A percentile compares a stretch with the other conserved stretches of the same genome.
Conservation (phyloP, 106 monocot species). For the Posidonia australis region DNA sequence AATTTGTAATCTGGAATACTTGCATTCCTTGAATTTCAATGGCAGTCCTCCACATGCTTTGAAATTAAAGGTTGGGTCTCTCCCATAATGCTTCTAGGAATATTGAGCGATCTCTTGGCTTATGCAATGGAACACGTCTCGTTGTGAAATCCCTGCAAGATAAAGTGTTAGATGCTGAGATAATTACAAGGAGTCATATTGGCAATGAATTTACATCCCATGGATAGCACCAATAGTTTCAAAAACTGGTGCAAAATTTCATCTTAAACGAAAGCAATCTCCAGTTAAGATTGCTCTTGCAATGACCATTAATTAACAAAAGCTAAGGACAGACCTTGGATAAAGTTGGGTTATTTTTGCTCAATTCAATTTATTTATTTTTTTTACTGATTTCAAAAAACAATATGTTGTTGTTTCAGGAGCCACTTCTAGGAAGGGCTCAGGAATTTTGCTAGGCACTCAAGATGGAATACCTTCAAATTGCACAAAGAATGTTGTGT, state of each 20-base stretch:
- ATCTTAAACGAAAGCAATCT: not conserved
- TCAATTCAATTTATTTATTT: not conserved
- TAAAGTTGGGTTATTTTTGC: not conserved
- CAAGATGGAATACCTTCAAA: not conserved
- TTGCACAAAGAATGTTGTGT: not conserved
- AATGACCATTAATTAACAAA: slow-evolving; percentile 6
- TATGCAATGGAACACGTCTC: slow-evolving; percentile 1
- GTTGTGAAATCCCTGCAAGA: not conserved
- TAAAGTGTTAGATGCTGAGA: not conserved
- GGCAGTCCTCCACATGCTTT: too few relatives aligned
- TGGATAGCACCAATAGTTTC: not conserved
- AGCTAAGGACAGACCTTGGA: not conserved
- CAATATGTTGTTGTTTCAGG: not conserved
- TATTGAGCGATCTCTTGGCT: slow-evolving; percentile 2
- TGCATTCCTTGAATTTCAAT: too few relatives aligned
- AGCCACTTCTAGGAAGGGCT: not conserved
- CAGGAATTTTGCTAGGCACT: not conserved
- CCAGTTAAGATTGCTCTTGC: not conserved
- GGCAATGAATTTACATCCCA: not conserved
- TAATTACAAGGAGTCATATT: not conserved
- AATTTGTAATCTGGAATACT: too few relatives aligned
- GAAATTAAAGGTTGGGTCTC: not conserved
- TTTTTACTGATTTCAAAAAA: too few relatives aligned
- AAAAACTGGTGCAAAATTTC: not conserved
- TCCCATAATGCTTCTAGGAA: not conserved